Base-by-base conservation (phyloP, 2,329 filamentous ascomycete genomes). In the Phialocephala subalpina region DNA sequence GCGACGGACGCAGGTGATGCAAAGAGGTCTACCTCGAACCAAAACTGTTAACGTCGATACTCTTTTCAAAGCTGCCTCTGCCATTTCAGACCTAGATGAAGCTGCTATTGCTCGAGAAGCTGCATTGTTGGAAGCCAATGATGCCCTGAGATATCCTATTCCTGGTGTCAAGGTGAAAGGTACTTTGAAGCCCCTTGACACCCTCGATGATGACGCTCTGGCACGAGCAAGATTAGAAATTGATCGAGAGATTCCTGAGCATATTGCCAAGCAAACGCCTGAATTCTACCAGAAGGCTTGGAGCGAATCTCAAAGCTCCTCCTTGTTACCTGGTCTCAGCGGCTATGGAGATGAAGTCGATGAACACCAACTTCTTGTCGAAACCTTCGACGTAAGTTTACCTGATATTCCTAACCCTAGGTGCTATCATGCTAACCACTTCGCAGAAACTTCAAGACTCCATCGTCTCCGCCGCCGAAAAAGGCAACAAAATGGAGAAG, bases 1-100 rank as follows among this genome's bases (percentile, higher is more conserved):
- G 77, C 86, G 94, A 59, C 90, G 96, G 73, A 97, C 92, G 1
- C 94, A 97, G 75, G 94, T 97, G n/a, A 89, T 97, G 78, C 95
- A 98, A 79, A 89, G 86, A 72, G 87, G 87, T 3, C 82, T 99
- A 14, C 96, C 96, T 8, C 87, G 95, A 53, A 94, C 96, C 1
- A 84, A 85, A 1, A 80, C 85, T 1, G 83, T 98, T 16, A 90
- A 98, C 77, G 79, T 96, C 25, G 82, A 89, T 59, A 83, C 84
- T 0, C 80, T 98, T 70, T 76, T 94, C 60, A 85, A 88, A 69
- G 84, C 83, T 36, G 91, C 91, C 0, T 83, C 86, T 2, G 78
- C 83, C 14, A 80, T 90, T 4, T 75, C 83, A 1, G 88, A 94
- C 73, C 86, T 89, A 0, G 84, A 90, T n/a, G 84, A 91, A 73